Percentiles rank a stretch among this genome's conserved stretches.
Evolutionary conservation across 805 yeast species (phyloP).

Genomic region (Teunomyces kruisii): DNA sequence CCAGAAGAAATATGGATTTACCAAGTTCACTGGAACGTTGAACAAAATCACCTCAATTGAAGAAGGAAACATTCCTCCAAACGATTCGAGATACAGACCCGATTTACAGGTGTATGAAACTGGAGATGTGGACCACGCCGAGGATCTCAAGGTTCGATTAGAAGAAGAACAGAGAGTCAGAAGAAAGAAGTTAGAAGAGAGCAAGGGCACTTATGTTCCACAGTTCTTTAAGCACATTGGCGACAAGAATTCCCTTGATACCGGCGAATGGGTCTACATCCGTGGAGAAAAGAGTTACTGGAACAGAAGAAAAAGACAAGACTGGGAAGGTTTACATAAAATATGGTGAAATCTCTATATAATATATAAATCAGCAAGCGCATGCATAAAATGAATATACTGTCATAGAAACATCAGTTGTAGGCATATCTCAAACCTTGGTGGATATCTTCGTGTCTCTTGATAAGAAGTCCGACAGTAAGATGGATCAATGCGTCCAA

Average conservation of each 20-base stretch:
- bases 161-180: slow-evolving; percentile 82
- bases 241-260: slow-evolving; percentile 30
- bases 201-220: slow-evolving; percentile 51
- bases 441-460: slow-evolving; percentile 6
- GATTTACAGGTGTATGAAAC: slow-evolving; percentile 74
- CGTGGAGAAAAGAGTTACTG: slow-evolving; percentile 70
- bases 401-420: neutral
- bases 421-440: neutral
- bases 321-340: slow-evolving; percentile 57
- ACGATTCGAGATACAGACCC: slow-evolving; percentile 89
- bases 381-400: neutral
- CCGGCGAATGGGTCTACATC: slow-evolving; percentile 53
- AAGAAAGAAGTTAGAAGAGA: slow-evolving; percentile 56
- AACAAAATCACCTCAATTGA: slow-evolving; percentile 80
- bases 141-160: slow-evolving; percentile 58
- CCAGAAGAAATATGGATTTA: slow-evolving; percentile 77
- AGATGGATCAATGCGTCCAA: slow-evolving; percentile 7
- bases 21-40: slow-evolving; percentile 75
- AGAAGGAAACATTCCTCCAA: slow-evolving; percentile 63
- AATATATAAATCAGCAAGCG: neutral
- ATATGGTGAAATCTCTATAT: slow-evolving; percentile 49
- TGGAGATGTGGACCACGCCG: slow-evolving; percentile 72
- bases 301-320: slow-evolving; percentile 64
- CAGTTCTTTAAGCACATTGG: slow-evolving; percentile 57
- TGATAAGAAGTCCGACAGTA: slow-evolving; percentile 7